Evolutionary conservation across 2,329 filamentous ascomycete genomes (phyloP).

Genomic region (Clonostachys sp.): DNA sequence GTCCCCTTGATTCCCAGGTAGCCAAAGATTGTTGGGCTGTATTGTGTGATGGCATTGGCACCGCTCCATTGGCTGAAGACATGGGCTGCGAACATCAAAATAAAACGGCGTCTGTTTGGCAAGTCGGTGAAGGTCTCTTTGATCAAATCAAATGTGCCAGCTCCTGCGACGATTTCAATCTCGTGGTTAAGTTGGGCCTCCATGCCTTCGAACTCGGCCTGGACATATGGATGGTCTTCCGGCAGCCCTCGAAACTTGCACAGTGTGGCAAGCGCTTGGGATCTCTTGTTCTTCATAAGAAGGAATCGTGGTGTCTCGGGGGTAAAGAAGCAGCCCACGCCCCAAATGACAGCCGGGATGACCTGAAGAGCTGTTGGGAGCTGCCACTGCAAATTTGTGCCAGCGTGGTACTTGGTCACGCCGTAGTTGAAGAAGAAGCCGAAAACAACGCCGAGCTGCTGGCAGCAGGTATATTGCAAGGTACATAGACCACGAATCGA

Average conservation of each 20-base stretch:
- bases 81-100: constrained; percentile 20
- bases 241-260: constrained; percentile 14
- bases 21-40: constrained; percentile 19
- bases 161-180: constrained; percentile 22
- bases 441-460: constrained; percentile 23
- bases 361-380: constrained; percentile 16
- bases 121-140: constrained; percentile 22
- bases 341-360: constrained; percentile 15
- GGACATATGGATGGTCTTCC: constrained; percentile 16
- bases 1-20: constrained; percentile 15
- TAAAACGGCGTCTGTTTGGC: constrained; percentile 17
- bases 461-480: constrained; percentile 23
- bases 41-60: constrained; percentile 21
- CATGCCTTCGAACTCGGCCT: constrained; percentile 17
- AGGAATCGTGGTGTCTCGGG: constrained; percentile 17
- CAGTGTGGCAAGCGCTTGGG: constrained; percentile 9
- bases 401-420: constrained; percentile 17
- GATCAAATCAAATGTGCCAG: constrained; percentile 18
- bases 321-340: constrained; percentile 13
- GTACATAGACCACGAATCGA: constrained; percentile 22
- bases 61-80: constrained; percentile 18
- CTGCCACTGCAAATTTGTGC: constrained; percentile 15
- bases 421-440: constrained; percentile 28
- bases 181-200: constrained; percentile 23
- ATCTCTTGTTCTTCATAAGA: constrained; percentile 9